A percentile compares a stretch with the other conserved stretches of the same genome.
phyloP scores from a whole-genome alignment of 169 alveolate species.

The Plasmodium gonderi region DNA sequence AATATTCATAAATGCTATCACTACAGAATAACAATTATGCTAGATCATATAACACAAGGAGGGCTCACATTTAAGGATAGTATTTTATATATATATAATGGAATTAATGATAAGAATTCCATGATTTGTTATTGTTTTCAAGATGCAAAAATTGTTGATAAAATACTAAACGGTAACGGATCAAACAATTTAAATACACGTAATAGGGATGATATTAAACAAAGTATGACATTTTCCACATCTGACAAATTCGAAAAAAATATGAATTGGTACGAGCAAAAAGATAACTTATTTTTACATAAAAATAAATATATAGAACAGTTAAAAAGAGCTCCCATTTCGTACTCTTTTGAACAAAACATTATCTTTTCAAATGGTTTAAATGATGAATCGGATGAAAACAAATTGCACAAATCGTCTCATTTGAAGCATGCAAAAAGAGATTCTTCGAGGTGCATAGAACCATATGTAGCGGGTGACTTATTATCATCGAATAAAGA shows the following conservation, averaged over 20 bases:
- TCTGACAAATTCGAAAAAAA: background rate
- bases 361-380: background rate
- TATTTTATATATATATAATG: constrained; percentile 18
- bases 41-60: constrained; percentile 33
- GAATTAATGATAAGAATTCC: constrained; percentile 39
- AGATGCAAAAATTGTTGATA: constrained; percentile 9
- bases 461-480: background rate
- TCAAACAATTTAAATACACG: background rate
- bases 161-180: background rate
- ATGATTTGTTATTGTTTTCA: constrained; percentile 22
- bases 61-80: constrained; percentile 35
- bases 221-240: background rate
- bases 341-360: background rate
- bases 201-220: background rate
- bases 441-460: background rate
- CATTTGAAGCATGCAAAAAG: background rate
- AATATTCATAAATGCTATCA: constrained; percentile 66
- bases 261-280: constrained; percentile 13
- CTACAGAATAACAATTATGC: constrained; percentile 7
- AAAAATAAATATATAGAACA: constrained; percentile 7
- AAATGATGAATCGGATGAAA: background rate
- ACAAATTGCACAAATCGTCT: background rate
- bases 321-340: background rate
- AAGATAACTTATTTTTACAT: background rate
- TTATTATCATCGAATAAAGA: background rate